Base-by-base conservation (phyloP, 768 basidiomycete genomes). In the Pilatotrama ljubarskyi region DNA sequence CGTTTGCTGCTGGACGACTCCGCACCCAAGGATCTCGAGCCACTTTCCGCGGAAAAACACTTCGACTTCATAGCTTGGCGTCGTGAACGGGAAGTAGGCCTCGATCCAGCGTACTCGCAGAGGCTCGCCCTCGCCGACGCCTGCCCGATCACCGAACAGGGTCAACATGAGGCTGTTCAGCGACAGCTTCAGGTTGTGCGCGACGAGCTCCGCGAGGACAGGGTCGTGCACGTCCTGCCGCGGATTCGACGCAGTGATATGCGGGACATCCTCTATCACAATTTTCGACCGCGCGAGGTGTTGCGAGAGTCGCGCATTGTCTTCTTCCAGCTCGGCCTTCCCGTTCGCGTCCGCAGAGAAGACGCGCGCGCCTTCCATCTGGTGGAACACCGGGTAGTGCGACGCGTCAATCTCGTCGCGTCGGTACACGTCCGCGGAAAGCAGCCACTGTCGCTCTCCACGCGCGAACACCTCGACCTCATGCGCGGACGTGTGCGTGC, bases 361-460 rank as follows among this genome's bases (percentile, higher is more conserved):
- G 55, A 98, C 86, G 32, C 86, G 78, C 13, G 95, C 93, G 29
- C 96, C 97, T 71, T 99, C 97, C 76, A 97, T 93, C 76, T 99
- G 97, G 75, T 99, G 97, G 71, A 99, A 99, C 37, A 97, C 92
- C 5, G 97, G 97, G 72, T 98, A 97, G 71, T 99, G 97, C 9
- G 90, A 91, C 13, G 84, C 82, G 76, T 99, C 97, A 62, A 99
- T 98, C 75, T 98, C 97, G 82, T 99, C 97, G 67, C 97, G 85
- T 50, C 97, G 78, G 75, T 98, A 99, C 52, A 99, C 97, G 77
- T 99, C 97, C 29, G 97, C 95, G 9, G 94, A 91, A 22, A 98
- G 79, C 32, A 99, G 79, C 92, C 95, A 99, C 53, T 82, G 82
- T 20, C 88, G 85, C 63, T 88, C 79, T 5, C 92, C 92, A 43